These are phyloP conservation scores for Salix brachista DNA, from an alignment of 345 rosid genomes.

Conservation along the genomic window DNA sequence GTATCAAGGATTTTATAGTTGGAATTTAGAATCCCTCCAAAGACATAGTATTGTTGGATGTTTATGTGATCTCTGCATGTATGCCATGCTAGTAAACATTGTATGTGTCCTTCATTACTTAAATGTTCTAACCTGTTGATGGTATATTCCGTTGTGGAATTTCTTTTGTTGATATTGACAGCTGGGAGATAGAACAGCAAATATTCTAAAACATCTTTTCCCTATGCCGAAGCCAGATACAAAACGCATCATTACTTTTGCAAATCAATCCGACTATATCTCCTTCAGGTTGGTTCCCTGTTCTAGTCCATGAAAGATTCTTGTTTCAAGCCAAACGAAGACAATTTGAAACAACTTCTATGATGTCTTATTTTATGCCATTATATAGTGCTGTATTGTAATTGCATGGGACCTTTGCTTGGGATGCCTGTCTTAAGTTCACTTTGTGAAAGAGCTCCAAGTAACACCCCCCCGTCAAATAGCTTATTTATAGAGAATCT, in stretches of 20 bases:
- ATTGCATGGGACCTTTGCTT: background rate
- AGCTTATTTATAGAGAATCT: background rate
- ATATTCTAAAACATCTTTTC: constrained; percentile 81
- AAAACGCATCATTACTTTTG: constrained; percentile 75
- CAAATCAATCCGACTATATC: constrained; percentile 70
- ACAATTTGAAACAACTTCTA: background rate
- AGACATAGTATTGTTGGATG: background rate
- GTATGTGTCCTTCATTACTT: background rate
- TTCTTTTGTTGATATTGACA: constrained; percentile 20
- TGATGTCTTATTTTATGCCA: background rate
- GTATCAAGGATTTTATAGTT: background rate
- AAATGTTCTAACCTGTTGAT: background rate
- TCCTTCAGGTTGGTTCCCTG: constrained; percentile 73
- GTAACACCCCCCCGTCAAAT: background rate
- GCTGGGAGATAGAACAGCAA: constrained; percentile 77
- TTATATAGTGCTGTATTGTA: background rate
- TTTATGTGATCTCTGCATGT: background rate
- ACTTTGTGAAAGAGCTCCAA: background rate
- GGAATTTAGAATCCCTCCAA: background rate
- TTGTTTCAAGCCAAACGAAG: background rate
- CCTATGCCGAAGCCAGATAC: constrained; percentile 82
- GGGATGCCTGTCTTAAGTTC: background rate
- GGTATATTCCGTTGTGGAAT: background rate
- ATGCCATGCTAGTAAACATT: background rate
- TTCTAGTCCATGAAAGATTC: background rate